Percentiles rank a stretch among this genome's conserved stretches.
Evolutionary conservation across 768 basidiomycete species (phyloP).

Genomic region (Wakefieldia striispora): DNA sequence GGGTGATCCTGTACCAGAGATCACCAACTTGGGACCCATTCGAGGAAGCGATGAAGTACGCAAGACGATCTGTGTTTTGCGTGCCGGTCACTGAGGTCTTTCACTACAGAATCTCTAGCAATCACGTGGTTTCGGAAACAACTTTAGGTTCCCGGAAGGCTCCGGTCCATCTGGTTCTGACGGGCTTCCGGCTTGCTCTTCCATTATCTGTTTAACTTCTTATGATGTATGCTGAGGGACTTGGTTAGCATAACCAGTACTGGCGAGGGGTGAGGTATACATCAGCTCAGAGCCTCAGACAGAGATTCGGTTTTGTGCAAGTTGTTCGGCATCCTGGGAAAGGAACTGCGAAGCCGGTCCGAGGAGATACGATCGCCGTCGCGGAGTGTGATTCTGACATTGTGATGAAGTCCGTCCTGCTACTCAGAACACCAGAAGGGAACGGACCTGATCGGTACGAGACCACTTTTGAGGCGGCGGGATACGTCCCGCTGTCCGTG

Average conservation of each 20-base stretch:
- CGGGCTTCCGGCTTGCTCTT: too few relatives aligned
- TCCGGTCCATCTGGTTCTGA: constrained; percentile 34
- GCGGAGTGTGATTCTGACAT: background rate
- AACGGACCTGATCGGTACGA: constrained; percentile 58
- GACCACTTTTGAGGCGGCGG: constrained; percentile 40
- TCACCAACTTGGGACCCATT: constrained; percentile 92
- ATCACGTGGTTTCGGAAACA: constrained; percentile 88
- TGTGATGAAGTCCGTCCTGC: constrained; percentile 34
- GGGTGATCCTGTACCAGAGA: constrained; percentile 89
- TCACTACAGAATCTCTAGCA: constrained; percentile 77
- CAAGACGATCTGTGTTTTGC: constrained; percentile 83
- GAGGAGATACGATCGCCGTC: too few relatives aligned
- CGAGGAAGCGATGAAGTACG: constrained; percentile 98
- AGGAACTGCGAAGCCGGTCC: too few relatives aligned
- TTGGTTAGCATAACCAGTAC: too few relatives aligned
- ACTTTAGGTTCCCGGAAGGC: constrained; percentile 97
- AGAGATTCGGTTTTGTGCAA: too few relatives aligned
- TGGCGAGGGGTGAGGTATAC: too few relatives aligned
- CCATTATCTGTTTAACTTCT: too few relatives aligned
- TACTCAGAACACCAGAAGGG: constrained; percentile 39
- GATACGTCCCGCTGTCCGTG: constrained; percentile 57
- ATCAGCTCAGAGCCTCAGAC: too few relatives aligned
- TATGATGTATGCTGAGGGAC: too few relatives aligned
- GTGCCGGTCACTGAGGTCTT: background rate
- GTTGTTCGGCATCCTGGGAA: too few relatives aligned